phyloP scores from a whole-genome alignment of 345 rosid species.

The Pistacia atlantica region DNA sequence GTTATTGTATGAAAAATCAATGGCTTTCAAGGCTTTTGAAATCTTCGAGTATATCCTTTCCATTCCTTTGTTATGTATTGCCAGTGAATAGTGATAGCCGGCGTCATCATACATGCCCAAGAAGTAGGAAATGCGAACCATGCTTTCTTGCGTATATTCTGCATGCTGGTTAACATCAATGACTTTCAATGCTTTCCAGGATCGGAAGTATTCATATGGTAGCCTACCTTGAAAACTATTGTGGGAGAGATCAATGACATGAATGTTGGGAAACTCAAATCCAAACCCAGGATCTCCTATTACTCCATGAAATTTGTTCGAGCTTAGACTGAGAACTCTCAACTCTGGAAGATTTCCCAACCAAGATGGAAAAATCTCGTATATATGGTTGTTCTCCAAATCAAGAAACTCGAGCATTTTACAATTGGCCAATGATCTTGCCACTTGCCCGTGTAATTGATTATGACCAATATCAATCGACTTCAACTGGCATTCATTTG shows the following conservation, averaged over 20 bases:
- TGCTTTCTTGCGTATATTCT: not conserved
- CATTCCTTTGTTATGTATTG: slow-evolving; percentile 15
- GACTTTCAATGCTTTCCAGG: slow-evolving; percentile 30
- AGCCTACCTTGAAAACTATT: slow-evolving; percentile 19
- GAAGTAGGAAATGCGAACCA: no score
- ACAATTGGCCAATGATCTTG: not conserved
- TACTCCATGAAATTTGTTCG: slow-evolving; percentile 4
- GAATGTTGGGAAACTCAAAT: slow-evolving; percentile 1
- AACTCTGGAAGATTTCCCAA: slow-evolving; percentile 15
- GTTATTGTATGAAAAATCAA: no score
- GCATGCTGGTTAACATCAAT: not conserved
- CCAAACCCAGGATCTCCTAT: not conserved
- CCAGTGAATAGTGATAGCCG: slow-evolving; percentile 8
- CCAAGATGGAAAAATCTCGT: slow-evolving; percentile 26
- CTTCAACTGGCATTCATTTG: no score
- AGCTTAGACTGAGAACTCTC: slow-evolving; percentile 1
- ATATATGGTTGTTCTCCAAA: no score
- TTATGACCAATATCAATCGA: no score
- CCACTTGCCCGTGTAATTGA: not conserved
- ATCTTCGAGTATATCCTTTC: slow-evolving; percentile 2
- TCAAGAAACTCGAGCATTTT: not conserved
- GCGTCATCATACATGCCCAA: not conserved
- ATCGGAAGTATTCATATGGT: slow-evolving; percentile 9
- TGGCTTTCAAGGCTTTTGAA: not conserved
- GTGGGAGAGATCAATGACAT: slow-evolving; percentile 18